These are phyloP conservation scores for Lipomyces yarrowii DNA, from an alignment of 1,139 yeast genomes.

Conservation along the genomic window DNA sequence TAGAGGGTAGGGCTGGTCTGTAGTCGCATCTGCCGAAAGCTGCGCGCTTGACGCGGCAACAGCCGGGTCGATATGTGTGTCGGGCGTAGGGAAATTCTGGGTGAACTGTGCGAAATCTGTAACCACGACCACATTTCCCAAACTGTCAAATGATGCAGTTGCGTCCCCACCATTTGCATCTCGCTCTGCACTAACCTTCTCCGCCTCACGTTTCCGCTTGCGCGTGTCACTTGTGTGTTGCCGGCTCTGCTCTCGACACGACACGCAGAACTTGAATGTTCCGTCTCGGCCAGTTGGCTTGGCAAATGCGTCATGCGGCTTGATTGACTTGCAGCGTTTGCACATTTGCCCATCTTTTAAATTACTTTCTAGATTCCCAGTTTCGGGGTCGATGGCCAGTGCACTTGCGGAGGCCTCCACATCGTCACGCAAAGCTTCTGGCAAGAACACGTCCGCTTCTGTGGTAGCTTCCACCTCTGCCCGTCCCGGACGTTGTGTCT, in stretches of 20 bases:
- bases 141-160: neutral
- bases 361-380: neutral
- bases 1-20: constrained; percentile 2
- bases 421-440: neutral
- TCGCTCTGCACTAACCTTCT: neutral
- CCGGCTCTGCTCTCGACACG: constrained; percentile 28
- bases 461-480: neutral
- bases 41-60: constrained; percentile 6
- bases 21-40: neutral
- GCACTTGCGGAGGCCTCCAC: neutral
- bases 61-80: constrained; percentile 6
- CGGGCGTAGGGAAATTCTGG: constrained; percentile 7
- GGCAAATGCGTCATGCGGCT: constrained; percentile 12
- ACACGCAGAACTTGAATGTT: constrained; percentile 22
- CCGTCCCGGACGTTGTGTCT: neutral
- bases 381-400: neutral
- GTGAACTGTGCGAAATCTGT: constrained; percentile 7
- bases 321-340: constrained; percentile 21
- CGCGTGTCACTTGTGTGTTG: constrained; percentile 29
- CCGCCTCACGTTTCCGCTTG: constrained; percentile 25
- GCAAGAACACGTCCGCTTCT: neutral
- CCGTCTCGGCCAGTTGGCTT: constrained; percentile 27
- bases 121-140: neutral
- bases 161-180: neutral
- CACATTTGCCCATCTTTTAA: constrained; percentile 5